Percentiles rank a stretch among this genome's conserved stretches.
These are phyloP conservation scores for Pulveroboletus frians DNA, from an alignment of 768 basidiomycete genomes.

Conservation along the genomic window DNA sequence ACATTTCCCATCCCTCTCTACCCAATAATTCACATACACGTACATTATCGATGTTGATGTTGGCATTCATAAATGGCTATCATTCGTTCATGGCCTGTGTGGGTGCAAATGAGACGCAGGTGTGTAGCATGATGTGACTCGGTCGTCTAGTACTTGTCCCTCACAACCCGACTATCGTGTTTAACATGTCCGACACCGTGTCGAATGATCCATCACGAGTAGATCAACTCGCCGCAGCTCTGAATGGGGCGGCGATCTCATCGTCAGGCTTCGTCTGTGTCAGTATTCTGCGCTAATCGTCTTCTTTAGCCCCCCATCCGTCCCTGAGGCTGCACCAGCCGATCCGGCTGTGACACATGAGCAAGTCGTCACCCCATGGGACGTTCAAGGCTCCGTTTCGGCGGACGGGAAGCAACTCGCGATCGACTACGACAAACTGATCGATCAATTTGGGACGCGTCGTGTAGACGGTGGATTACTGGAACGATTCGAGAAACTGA, in stretches of 20 bases:
- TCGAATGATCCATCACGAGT: slow-evolving; percentile 23
- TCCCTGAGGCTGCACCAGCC: slow-evolving; percentile 22
- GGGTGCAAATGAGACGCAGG: too few species aligned
- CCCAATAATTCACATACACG: slow-evolving; percentile 23
- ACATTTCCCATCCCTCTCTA: slow-evolving; percentile 30
- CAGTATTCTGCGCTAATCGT: not conserved
- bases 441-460: slow-evolving; percentile 90
- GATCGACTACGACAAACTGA: slow-evolving; percentile 95
- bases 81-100: not conserved
- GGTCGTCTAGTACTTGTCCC: not conserved
- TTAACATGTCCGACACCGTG: slow-evolving; percentile 19
- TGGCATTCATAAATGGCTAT: slow-evolving; percentile 11
- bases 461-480: slow-evolving; percentile 71
- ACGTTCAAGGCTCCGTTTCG: slow-evolving; percentile 88
- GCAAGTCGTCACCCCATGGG: slow-evolving; percentile 96
- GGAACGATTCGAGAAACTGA: slow-evolving; percentile 85
- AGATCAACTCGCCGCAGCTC: slow-evolving; percentile 24
- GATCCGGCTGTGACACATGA: slow-evolving; percentile 35
- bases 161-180: not conserved
- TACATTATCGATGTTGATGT: slow-evolving; percentile 23
- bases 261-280: slow-evolving; percentile 24
- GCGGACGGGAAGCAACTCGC: slow-evolving; percentile 85
- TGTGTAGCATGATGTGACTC: not conserved
- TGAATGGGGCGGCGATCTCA: slow-evolving; percentile 26
- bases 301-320: slow-evolving; percentile 11